Evolutionary conservation across 768 basidiomycete species (phyloP).

Genomic region (Trametes villosa): DNA sequence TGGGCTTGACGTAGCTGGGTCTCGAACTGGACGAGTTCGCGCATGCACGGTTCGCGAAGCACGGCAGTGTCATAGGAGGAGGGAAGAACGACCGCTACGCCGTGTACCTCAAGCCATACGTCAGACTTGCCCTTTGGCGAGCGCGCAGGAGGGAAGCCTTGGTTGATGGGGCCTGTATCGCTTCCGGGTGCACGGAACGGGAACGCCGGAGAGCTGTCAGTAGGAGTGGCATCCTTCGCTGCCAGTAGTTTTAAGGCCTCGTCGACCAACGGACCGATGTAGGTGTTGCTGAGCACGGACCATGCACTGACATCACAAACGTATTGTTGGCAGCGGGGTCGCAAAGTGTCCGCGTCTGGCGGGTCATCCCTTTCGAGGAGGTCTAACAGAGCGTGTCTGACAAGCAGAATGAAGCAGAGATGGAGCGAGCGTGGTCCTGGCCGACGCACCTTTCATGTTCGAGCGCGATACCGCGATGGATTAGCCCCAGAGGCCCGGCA

Average conservation of each 20-base stretch:
- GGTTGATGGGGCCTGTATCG: background rate
- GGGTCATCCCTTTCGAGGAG: too few species aligned
- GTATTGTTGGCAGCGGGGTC: too few species aligned
- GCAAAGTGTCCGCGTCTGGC: too few species aligned
- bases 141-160: background rate
- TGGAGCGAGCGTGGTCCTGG: too few species aligned
- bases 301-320: too few species aligned
- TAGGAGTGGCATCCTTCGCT: too few species aligned
- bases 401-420: too few species aligned
- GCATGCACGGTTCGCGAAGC: background rate
- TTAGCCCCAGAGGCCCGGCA: background rate
- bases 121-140: background rate
- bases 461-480: background rate
- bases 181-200: background rate
- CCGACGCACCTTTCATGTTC: background rate
- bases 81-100: background rate
- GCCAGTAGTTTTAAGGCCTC: too few species aligned
- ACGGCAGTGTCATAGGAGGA: background rate
- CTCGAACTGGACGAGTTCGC: background rate
- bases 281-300: too few species aligned
- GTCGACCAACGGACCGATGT: background rate
- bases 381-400: too few species aligned
- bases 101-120: background rate
- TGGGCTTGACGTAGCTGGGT: conserved; percentile 35
- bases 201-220: background rate